Evolutionary conservation across 164 flowering plant genomes (phyloP).

Genomic region (Brasenia schreberi): DNA sequence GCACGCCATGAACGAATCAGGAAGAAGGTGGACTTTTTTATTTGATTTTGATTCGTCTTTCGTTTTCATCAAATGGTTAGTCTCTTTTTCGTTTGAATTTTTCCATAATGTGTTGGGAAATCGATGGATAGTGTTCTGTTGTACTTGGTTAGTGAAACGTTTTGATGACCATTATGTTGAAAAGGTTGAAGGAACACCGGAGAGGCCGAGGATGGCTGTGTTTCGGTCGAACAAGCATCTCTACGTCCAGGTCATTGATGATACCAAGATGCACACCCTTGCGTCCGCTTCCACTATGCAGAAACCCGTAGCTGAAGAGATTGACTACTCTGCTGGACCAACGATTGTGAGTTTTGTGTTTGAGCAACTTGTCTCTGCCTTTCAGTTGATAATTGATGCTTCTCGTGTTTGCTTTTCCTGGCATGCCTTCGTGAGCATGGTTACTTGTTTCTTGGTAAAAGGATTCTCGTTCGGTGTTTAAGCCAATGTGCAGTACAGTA

Average conservation of each 20-base stretch:
- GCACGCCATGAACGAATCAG: constrained; percentile 73
- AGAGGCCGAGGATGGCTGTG: constrained; percentile 82
- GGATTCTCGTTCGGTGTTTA: too few relatives aligned
- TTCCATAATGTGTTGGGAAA: neutral
- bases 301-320: constrained; percentile 63
- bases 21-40: constrained; percentile 45
- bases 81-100: neutral
- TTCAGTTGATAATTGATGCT: too few relatives aligned
- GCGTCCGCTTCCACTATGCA: constrained; percentile 91
- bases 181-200: constrained; percentile 89
- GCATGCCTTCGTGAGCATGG: too few relatives aligned
- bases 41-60: neutral
- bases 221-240: constrained; percentile 93
- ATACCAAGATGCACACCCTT: constrained; percentile 91
- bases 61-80: neutral
- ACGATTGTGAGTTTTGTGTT: constrained; percentile 56
- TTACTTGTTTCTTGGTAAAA: too few relatives aligned
- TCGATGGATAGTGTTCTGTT: neutral
- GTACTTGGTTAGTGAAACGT: neutral
- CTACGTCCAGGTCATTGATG: constrained; percentile 92
- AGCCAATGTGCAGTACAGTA: too few relatives aligned
- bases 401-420: too few relatives aligned
- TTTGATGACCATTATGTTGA: constrained; percentile 1
- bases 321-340: constrained; percentile 56
- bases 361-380: too few relatives aligned